Evolutionary conservation across 2,329 filamentous ascomycete species (phyloP).

Genomic region (Elsinoe perseae): DNA sequence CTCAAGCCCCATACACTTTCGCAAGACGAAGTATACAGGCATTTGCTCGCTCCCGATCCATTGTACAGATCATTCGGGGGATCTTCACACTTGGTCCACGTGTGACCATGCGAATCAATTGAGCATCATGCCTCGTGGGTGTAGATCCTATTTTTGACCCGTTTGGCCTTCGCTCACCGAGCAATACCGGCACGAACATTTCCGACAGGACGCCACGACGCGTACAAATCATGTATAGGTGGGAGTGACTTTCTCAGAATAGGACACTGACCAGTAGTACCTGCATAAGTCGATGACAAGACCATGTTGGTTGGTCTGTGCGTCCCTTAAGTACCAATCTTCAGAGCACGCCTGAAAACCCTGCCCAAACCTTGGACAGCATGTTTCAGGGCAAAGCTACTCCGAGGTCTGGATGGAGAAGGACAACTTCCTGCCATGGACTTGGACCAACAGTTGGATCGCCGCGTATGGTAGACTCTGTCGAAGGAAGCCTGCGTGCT

Average conservation of each 20-base stretch:
- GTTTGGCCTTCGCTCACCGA: background rate
- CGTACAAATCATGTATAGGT: background rate
- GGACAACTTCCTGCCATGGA: background rate
- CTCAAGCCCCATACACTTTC: background rate
- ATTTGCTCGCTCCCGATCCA: background rate
- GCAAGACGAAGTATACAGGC: background rate
- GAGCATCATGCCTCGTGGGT: background rate
- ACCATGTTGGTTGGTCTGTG: constrained; percentile 10
- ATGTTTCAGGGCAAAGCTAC: background rate
- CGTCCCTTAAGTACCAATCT: background rate
- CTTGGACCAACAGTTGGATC: background rate
- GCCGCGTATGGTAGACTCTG: background rate
- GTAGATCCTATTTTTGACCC: background rate
- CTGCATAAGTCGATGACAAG: background rate
- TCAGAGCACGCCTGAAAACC: background rate
- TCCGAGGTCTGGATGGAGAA: background rate
- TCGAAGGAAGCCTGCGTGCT: background rate
- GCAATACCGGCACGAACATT: background rate
- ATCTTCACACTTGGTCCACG: background rate
- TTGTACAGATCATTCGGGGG: background rate
- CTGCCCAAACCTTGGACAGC: background rate
- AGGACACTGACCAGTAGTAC: constrained; percentile 4
- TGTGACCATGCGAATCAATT: background rate
- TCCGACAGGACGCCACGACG: background rate
- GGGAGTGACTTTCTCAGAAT: background rate